These are phyloP conservation scores for Mucor sp. DNA, from an alignment of 371 early-diverging fungal species.

Conservation along the genomic window DNA sequence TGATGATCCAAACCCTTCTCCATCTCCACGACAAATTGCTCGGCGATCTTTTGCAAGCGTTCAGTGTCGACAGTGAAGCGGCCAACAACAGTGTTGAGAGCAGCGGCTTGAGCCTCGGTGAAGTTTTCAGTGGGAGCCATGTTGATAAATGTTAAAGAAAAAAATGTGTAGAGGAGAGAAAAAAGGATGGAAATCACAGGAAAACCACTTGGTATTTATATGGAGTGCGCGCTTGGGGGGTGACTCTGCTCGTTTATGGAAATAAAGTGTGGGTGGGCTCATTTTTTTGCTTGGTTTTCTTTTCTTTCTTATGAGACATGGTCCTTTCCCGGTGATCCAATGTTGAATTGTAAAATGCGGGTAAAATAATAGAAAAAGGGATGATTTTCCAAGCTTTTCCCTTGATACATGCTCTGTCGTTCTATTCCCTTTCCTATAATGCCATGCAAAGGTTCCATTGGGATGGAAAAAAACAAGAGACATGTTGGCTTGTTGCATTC, in stretches of 20 bases:
- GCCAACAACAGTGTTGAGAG: slow-evolving; percentile 45
- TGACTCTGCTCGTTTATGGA: background rate
- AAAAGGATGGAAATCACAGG: slow-evolving; percentile 6
- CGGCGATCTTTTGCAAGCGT: slow-evolving; percentile 59
- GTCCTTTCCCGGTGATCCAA: slow-evolving; percentile 3
- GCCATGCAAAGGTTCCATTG: background rate
- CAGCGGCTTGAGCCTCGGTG: slow-evolving; percentile 34
- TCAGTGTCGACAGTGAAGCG: slow-evolving; percentile 60
- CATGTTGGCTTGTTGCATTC: no score
- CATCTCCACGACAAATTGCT: slow-evolving; percentile 75
- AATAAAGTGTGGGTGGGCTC: slow-evolving; percentile 4
- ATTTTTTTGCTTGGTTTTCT: background rate
- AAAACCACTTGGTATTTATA: background rate
- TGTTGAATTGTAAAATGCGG: slow-evolving; percentile 11
- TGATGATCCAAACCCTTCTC: slow-evolving; percentile 66
- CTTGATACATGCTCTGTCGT: background rate
- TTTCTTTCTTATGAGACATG: background rate
- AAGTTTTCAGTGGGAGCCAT: slow-evolving; percentile 19
- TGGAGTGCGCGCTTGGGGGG: background rate
- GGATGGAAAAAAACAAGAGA: background rate
- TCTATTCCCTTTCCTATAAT: background rate
- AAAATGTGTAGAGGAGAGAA: background rate
- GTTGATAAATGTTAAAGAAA: background rate
- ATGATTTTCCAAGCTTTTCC: slow-evolving; percentile 16
- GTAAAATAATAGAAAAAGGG: slow-evolving; percentile 4